Conservation (phyloP, 2,329 filamentous ascomycete species). For the Aspergillus amoenus region DNA sequence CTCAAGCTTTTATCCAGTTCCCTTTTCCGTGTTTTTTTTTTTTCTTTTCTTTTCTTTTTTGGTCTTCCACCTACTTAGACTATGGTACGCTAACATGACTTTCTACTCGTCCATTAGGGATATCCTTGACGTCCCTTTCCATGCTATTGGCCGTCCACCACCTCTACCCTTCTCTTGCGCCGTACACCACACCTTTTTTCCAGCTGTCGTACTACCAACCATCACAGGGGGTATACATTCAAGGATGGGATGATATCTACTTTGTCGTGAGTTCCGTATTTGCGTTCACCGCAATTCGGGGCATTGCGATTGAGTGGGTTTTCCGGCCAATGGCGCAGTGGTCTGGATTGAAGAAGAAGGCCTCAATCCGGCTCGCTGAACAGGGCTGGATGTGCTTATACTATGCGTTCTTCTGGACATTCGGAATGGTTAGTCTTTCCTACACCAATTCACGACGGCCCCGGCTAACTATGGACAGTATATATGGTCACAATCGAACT, state of each 20-base stretch:
- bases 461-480: constrained; percentile 56
- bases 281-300: constrained; percentile 82
- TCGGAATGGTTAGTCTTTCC: constrained; percentile 69
- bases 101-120: constrained; percentile 52
- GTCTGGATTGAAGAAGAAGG: constrained; percentile 76
- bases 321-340: constrained; percentile 73
- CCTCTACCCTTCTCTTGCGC: constrained; percentile 75
- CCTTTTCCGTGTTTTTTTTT: background rate
- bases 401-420: constrained; percentile 75
- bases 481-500: constrained; percentile 73
- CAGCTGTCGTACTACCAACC: constrained; percentile 79
- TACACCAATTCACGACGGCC: background rate
- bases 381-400: constrained; percentile 91
- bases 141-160: constrained; percentile 79
- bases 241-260: constrained; percentile 76
- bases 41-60: background rate
- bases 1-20: background rate
- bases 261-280: constrained; percentile 77
- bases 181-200: constrained; percentile 84
- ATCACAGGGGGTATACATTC: constrained; percentile 66
- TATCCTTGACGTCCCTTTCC: constrained; percentile 81
- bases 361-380: constrained; percentile 81
- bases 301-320: constrained; percentile 81
- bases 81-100: constrained; percentile 1
- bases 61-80: background rate